phyloP scores from a whole-genome alignment of 2,329 filamentous ascomycete species.

The Malbranchea cinnamomea region DNA sequence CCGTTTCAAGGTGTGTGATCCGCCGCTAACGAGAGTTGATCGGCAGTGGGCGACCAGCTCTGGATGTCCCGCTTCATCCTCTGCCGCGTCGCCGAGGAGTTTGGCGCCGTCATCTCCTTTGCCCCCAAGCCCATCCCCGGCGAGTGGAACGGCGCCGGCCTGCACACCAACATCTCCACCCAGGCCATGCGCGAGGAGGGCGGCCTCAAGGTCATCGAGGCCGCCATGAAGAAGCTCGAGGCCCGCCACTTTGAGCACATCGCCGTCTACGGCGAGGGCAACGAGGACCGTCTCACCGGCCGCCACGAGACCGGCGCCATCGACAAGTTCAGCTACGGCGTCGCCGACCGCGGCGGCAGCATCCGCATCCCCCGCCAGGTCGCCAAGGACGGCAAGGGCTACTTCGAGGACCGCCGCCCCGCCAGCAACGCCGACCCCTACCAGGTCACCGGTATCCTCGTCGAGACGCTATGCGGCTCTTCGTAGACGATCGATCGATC shows the following conservation, averaged over 20 bases:
- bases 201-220: constrained; percentile 91
- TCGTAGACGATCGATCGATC: no score
- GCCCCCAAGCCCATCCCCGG: constrained; percentile 90
- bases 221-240: constrained; percentile 69
- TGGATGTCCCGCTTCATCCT: constrained; percentile 88
- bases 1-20: no score
- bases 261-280: constrained; percentile 88
- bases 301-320: constrained; percentile 87
- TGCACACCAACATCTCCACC: constrained; percentile 89
- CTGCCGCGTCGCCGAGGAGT: constrained; percentile 85
- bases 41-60: constrained; percentile 77
- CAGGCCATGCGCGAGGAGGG: constrained; percentile 77
- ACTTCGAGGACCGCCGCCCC: constrained; percentile 76
- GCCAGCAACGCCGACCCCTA: constrained; percentile 82
- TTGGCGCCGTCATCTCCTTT: constrained; percentile 88
- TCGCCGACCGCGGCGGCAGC: constrained; percentile 88
- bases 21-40: constrained; percentile 2
- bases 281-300: constrained; percentile 85
- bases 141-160: constrained; percentile 92
- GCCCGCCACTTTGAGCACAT: constrained; percentile 70
- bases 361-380: constrained; percentile 82
- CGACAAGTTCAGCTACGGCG: constrained; percentile 83
- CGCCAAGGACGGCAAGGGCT: constrained; percentile 79
- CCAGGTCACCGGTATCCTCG: constrained; percentile 67
- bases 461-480: constrained; percentile 50